Evolutionary conservation across 805 yeast genomes (phyloP), one percentile per base, ranked within the genome.

Genomic region (Kluyveromyces wickerhamii): DNA sequence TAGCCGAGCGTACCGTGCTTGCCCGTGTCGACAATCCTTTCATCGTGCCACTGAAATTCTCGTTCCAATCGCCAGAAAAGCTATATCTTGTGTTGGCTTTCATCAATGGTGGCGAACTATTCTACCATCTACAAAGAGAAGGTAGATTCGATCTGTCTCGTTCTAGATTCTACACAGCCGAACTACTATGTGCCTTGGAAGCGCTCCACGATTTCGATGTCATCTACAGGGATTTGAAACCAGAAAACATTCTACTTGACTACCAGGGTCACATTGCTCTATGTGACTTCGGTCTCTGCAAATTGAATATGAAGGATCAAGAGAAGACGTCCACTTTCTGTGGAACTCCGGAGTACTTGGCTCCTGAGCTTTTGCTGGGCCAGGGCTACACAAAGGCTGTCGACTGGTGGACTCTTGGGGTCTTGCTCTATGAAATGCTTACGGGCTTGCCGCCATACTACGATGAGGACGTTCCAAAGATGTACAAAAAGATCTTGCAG

Each of bases 321-420:
- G 95, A 87, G 49, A 83, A 83, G 59, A 79, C 86, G 1, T 81
- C 80, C 49, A 92, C 98, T 0, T 92, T 92, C 57, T 92, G 98
- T 62, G 98, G 98, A 26, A 92, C 98, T 0, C 97, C 97, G 1
- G 97, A 92, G 60, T 92, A 92, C 59, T 67, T 92, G 46, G 96
- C 97, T 1, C 98, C 98, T 1, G 98, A 92, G 60, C 66, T 92
- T 47, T 65, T 92, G 32, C 66, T 87, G 48, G 92, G 94, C 32
- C 87, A 84, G 55, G 97, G 97, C 2, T 92, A 92, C 60, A 87
- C 97, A 2, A 78, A 95, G 57, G 81, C 82, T 7, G 97, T 92
- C 15, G 98, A 92, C 60, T 92, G 96, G 89, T 92, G 98, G 98
- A 92, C 98, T 1, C 67, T 92, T 48, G 98, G 98, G 27, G 88